Conservation (phyloP, 495 filamentous ascomycete genomes). For the Neurospora sp. region DNA sequence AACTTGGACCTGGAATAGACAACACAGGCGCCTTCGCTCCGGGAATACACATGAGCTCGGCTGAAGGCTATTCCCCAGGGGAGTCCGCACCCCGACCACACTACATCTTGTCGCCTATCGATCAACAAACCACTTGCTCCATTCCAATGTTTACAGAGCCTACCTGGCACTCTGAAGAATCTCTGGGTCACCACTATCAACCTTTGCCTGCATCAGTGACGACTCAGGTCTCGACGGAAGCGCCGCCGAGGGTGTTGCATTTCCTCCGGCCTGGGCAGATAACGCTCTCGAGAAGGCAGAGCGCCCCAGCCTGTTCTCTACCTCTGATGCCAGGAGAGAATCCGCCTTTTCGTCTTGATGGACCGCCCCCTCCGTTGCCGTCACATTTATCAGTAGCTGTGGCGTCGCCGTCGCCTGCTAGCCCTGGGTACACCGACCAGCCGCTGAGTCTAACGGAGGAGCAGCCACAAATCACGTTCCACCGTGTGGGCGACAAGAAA, state of each 20-base stretch:
- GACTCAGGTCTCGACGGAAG: not conserved
- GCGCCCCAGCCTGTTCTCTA: not conserved
- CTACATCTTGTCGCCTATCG: not conserved
- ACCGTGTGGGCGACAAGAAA: not conserved
- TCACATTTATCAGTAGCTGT: not conserved
- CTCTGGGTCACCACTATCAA: not conserved
- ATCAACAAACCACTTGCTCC: not conserved
- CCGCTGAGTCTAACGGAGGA: not conserved
- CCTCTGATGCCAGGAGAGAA: not conserved
- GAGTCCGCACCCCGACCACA: not conserved
- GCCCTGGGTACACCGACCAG: not conserved
- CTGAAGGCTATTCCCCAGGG: not conserved
- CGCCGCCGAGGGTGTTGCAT: not conserved
- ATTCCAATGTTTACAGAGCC: not conserved
- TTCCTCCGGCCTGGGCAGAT: not conserved
- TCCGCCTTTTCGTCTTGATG: not conserved
- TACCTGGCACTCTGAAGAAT: not conserved
- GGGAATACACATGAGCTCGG: not conserved
- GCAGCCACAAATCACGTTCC: not conserved
- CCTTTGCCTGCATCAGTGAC: not conserved
- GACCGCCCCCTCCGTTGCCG: not conserved
- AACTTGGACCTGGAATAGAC: not conserved
- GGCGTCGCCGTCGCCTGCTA: not conserved
- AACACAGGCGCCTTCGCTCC: not conserved
- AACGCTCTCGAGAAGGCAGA: not conserved